phyloP scores from a whole-genome alignment of 352 stramenopile genomes.

The Phytophthora pini region DNA sequence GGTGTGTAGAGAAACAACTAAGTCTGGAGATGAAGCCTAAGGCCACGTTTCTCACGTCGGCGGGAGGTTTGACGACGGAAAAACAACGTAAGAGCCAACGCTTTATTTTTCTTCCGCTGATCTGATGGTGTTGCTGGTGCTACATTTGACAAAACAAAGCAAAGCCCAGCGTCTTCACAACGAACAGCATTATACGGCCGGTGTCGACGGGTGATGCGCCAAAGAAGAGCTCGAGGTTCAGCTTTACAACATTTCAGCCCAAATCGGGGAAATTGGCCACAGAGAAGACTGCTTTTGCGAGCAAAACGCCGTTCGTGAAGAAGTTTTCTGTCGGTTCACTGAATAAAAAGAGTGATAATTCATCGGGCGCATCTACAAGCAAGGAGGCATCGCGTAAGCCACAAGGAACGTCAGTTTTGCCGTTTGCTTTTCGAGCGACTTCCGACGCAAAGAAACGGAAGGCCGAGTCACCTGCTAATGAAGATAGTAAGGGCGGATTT shows the following conservation, averaged over 20 bases:
- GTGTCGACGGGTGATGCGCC: neutral
- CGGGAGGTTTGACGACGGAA: neutral
- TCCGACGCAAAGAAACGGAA: slow-evolving; percentile 39
- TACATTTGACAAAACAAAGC: slow-evolving; percentile 7
- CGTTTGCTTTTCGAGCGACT: slow-evolving; percentile 30
- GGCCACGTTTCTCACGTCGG: slow-evolving; percentile 18
- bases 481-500: slow-evolving; percentile 9
- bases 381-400: slow-evolving; percentile 1
- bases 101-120: slow-evolving; percentile 1
- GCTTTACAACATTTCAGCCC: slow-evolving; percentile 31
- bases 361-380: slow-evolving; percentile 7
- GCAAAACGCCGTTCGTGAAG: slow-evolving; percentile 17
- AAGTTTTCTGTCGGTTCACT: slow-evolving; percentile 25
- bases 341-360: slow-evolving; percentile 12
- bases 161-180: slow-evolving; percentile 10
- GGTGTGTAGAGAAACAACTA: slow-evolving; percentile 25
- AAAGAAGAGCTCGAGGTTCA: slow-evolving; percentile 27
- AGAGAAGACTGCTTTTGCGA: slow-evolving; percentile 3
- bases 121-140: neutral
- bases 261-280: slow-evolving; percentile 8
- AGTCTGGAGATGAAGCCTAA: slow-evolving; percentile 28
- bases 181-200: slow-evolving; percentile 25
- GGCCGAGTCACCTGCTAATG: slow-evolving; percentile 2
- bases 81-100: slow-evolving; percentile 28
- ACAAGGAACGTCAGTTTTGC: neutral